Evolutionary conservation across 306 rosid species (phyloP).

Genomic region (Psophocarpus tetragonolobus): DNA sequence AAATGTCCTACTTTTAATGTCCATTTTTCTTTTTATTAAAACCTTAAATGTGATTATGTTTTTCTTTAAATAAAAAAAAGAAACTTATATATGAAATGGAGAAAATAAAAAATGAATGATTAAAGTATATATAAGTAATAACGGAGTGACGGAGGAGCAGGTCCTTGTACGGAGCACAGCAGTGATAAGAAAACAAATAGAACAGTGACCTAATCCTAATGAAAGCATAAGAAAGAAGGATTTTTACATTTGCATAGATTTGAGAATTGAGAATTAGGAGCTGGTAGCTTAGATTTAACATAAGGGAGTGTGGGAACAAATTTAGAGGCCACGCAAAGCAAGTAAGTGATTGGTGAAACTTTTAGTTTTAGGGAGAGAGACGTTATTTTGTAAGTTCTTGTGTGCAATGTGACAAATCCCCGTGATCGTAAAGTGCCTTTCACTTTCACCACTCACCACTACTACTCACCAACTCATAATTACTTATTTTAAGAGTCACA

Average conservation of each 20-base stretch:
- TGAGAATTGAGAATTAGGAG: no score
- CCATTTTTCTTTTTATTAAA: no score
- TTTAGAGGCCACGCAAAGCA: not conserved
- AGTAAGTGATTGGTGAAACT: not conserved
- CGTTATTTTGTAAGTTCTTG: conserved; percentile 12
- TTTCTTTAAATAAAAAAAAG: no score
- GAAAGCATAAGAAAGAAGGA: not conserved
- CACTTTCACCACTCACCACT: no score
- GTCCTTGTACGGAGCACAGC: no score
- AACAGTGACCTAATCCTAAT: no score
- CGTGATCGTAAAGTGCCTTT: conserved; percentile 11
- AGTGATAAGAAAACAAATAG: no score
- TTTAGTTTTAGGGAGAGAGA: not conserved
- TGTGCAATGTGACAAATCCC: conserved; percentile 3
- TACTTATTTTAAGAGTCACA: conserved; percentile 22
- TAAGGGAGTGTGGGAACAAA: not conserved
- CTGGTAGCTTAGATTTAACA: not conserved
- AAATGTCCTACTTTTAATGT: no score
- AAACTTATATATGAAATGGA: no score
- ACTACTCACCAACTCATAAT: no score
- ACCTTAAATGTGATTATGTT: no score
- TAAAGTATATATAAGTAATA: not conserved
- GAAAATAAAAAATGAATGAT: not conserved
- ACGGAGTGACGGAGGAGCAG: not conserved
- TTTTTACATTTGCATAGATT: no score